These are phyloP conservation scores for Coemansia sp. DNA, from an alignment of 192 early-diverging fungal species.

Conservation along the genomic window DNA sequence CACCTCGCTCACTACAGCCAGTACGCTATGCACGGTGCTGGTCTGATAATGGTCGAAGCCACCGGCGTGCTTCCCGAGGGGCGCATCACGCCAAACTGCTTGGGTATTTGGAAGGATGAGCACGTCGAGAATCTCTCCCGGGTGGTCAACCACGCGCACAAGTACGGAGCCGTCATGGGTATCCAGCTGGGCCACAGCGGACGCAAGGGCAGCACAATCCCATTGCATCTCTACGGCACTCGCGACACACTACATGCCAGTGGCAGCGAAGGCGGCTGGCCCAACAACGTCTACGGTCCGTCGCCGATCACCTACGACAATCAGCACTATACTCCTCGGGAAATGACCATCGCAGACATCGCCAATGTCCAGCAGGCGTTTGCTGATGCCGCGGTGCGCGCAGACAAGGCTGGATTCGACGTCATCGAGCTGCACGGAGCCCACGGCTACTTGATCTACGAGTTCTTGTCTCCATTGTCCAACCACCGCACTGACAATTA, in stretches of 20 bases:
- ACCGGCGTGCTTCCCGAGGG: conserved; percentile 74
- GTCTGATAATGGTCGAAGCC: conserved; percentile 79
- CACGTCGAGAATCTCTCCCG: conserved; percentile 61
- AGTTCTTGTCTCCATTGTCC: no score
- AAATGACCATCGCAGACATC: conserved; percentile 71
- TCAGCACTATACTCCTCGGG: conserved; percentile 28
- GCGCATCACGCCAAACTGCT: conserved; percentile 73
- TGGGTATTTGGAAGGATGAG: conserved; percentile 82
- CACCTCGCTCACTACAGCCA: conserved; percentile 67
- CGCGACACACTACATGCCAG: conserved; percentile 13
- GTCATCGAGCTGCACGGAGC: no score
- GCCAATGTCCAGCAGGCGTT: no score
- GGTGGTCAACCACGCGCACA: conserved; percentile 62
- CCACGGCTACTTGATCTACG: no score
- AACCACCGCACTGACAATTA: conserved; percentile 91
- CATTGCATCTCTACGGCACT: conserved; percentile 2
- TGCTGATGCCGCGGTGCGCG: no score
- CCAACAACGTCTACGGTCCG: conserved; percentile 68
- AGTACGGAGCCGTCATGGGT: conserved; percentile 59
- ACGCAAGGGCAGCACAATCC: conserved; percentile 63
- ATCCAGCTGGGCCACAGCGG: conserved; percentile 87
- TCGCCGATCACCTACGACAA: conserved; percentile 56
- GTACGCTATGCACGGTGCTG: conserved; percentile 75
- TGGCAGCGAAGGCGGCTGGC: conserved; percentile 67
- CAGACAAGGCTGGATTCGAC: no score